Evolutionary conservation across 2,329 filamentous ascomycete species (phyloP).

Genomic region (Fusarium sp.): DNA sequence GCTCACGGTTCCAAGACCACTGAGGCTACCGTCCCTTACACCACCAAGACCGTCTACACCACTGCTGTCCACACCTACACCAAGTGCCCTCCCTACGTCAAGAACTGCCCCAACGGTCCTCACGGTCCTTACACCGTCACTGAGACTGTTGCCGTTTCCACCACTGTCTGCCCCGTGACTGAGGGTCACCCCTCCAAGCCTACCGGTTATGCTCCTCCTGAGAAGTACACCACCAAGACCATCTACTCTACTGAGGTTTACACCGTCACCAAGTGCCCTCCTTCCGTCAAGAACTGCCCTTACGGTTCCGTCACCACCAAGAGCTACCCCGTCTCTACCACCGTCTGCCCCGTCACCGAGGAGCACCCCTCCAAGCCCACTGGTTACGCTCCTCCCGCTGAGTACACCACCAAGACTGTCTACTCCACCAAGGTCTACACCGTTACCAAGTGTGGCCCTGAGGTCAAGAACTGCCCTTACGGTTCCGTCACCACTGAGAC

Average conservation of each 20-base stretch:
- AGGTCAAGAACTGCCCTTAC: conserved; percentile 45
- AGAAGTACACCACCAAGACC: conserved; percentile 46
- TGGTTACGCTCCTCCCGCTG: conserved; percentile 47
- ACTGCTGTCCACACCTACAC: conserved; percentile 46
- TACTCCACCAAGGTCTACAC: conserved; percentile 49
- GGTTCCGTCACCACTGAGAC: conserved; percentile 44
- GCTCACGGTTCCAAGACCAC: conserved; percentile 15
- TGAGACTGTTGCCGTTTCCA: conserved; percentile 50
- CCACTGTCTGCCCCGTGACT: conserved; percentile 57
- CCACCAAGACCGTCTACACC: conserved; percentile 48
- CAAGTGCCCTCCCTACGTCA: conserved; percentile 46
- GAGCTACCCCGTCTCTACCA: conserved; percentile 34
- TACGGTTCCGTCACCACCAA: conserved; percentile 31
- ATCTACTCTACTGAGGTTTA: conserved; percentile 31
- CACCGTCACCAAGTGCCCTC: conserved; percentile 30
- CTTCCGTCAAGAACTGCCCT: conserved; percentile 49
- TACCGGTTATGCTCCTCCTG: conserved; percentile 40
- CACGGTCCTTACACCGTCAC: conserved; percentile 43
- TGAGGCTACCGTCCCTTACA: conserved; percentile 34
- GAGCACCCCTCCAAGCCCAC: conserved; percentile 30
- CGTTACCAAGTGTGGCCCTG: conserved; percentile 46
- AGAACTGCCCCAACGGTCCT: conserved; percentile 45
- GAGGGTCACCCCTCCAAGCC: conserved; percentile 36
- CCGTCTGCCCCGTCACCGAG: conserved; percentile 34
- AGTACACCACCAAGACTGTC: conserved; percentile 36